A percentile compares a stretch with the other conserved stretches of the same genome.
Evolutionary conservation across 2,329 filamentous ascomycete genomes (phyloP).

Genomic region (Colletotrichum caudatum): DNA sequence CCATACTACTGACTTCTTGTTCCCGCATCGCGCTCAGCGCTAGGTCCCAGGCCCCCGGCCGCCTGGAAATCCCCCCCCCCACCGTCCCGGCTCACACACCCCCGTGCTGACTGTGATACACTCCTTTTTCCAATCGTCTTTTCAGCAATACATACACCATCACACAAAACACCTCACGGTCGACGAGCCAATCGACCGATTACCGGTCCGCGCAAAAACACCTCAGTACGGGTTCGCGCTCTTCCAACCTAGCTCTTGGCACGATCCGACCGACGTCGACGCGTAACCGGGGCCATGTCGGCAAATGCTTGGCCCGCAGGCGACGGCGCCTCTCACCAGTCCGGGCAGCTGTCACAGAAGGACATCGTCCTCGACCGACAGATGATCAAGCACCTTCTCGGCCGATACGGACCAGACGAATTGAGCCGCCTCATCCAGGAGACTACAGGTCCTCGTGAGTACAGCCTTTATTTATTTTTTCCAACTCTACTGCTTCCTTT

Average conservation of each 20-base stretch:
- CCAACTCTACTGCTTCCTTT: neutral
- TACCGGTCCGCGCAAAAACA: neutral
- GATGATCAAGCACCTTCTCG: slow-evolving; percentile 52
- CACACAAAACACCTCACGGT: slow-evolving; percentile 10
- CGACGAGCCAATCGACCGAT: slow-evolving; percentile 1
- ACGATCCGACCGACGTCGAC: slow-evolving; percentile 6
- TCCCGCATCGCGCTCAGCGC: slow-evolving; percentile 37
- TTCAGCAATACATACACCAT: slow-evolving; percentile 21
- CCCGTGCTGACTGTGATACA: slow-evolving; percentile 32
- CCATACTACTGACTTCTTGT: slow-evolving; percentile 11
- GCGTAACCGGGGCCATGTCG: slow-evolving; percentile 38
- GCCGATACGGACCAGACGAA: slow-evolving; percentile 50
- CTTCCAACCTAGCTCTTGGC: neutral
- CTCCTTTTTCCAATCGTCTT: slow-evolving; percentile 32
- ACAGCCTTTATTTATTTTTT: neutral
- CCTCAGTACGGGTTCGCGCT: neutral
- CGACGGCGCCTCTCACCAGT: slow-evolving; percentile 48
- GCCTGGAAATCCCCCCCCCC: slow-evolving; percentile 33
- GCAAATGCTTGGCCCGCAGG: slow-evolving; percentile 50
- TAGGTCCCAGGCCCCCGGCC: slow-evolving; percentile 41
- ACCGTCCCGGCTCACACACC: slow-evolving; percentile 24
- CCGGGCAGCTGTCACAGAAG: slow-evolving; percentile 39
- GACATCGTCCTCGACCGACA: slow-evolving; percentile 49
- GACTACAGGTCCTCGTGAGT: slow-evolving; percentile 49
- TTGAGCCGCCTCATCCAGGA: slow-evolving; percentile 51